phyloP scores from a whole-genome alignment of 768 basidiomycete genomes.

The Trichaptum fuscoviolaceum region DNA sequence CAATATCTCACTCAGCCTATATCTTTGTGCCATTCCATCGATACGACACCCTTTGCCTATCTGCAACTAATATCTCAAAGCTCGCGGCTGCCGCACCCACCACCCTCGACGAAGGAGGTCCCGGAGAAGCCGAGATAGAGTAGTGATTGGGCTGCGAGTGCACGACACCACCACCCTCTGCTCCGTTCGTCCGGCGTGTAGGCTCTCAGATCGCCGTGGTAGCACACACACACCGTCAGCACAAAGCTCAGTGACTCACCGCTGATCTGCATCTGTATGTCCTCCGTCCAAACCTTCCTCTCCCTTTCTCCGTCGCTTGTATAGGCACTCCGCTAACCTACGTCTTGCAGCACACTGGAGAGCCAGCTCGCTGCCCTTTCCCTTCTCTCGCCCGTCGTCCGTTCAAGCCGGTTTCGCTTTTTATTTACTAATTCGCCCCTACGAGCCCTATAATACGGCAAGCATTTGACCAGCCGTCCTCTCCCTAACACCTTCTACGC shows the following conservation, averaged over 20 bases:
- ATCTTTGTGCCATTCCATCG: background rate
- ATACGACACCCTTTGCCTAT: background rate
- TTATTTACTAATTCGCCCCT: background rate
- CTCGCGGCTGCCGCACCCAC: background rate
- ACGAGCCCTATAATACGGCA: background rate
- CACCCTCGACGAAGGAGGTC: background rate
- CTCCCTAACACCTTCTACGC: background rate
- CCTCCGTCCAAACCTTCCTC: background rate
- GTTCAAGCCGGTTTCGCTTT: background rate
- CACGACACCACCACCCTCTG: background rate
- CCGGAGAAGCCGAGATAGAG: background rate
- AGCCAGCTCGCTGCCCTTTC: background rate
- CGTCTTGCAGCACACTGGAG: background rate
- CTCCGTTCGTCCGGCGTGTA: background rate
- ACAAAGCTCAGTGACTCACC: slow-evolving; percentile 1
- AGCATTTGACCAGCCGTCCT: background rate
- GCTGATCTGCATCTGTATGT: background rate
- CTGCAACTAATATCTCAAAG: background rate
- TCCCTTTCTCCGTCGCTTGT: background rate
- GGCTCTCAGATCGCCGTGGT: background rate
- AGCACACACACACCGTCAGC: background rate
- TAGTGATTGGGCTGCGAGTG: background rate
- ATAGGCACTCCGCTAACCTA: background rate
- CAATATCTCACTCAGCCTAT: background rate
- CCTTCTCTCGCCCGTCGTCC: background rate